Base-by-base conservation (phyloP, 1,284 basidiomycete species). In the Heterobasidion irregulare region DNA sequence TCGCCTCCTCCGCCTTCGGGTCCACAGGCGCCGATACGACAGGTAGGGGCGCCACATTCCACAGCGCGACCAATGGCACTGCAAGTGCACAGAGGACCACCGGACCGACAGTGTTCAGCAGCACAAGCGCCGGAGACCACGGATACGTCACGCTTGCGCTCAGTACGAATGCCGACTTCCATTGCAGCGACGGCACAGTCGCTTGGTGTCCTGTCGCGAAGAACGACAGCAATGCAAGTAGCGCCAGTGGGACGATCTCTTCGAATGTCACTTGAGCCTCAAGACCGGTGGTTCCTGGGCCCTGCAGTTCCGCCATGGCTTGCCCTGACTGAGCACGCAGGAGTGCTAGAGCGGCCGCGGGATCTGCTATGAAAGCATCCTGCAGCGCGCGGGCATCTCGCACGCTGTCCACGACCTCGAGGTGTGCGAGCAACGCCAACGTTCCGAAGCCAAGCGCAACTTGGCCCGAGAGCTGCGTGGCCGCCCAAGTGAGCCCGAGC, bases 121-220 rank as follows among this genome's bases (percentile, higher is more conserved):
- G 66, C 5, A 96, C 88, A n/a, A 93, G 83, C 1, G 89, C 47
- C 0, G 88, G 87, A 0, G 94, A 89, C 64, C 83, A 82, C 0
- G 88, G 86, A 67, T 93, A 94, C 9, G 72, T 75, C 47, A 94
- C 76, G 0, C 74, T 82, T 0, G 82, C 70, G 9, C 82, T 79
- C 69, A 94, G 64, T 64, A 94, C 61, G 70, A 98, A 99, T 0
- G 92, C 95, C 0, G 87, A 72, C 67, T 98, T 96, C 97, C 97
- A 99, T 65, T 99, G 95, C 55, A 99, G 86, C 8, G 91, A 87
- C 0, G 92, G 80, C 46, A 99, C 78, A 0, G 89, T 89, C 0
- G 94, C 80, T 70, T 98, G 94, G 66, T 99, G 96, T 1, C 96
- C 96, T 0, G 95, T 97, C 0, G 81, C 75, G 68, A 91, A 93